Evolutionary conservation across 2,329 filamentous ascomycete species (phyloP), one percentile per base, ranked within the genome.

Genomic region (Talaromyces rugulosus): DNA sequence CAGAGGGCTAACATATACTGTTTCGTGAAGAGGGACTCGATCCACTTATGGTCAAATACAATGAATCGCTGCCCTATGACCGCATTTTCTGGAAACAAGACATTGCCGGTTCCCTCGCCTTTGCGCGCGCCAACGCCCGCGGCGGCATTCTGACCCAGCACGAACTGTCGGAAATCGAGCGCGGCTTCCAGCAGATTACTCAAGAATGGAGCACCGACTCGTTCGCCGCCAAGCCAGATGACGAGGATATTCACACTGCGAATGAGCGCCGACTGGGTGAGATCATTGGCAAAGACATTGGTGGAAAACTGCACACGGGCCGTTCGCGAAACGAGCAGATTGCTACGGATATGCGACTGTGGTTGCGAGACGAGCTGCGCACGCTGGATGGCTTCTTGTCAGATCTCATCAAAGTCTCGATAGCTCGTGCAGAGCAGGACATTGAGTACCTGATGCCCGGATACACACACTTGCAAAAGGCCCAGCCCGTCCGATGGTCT

Each of bases 241-340:
- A 77, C 68, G 86, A 88, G 70, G 82, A 83, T 63, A 89, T 89
- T 64, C 87, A 89, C 74, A 89, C 87, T 1, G 87, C 87, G 62
- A 89, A 90, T 67, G 87, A 90, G 77, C 86, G 89, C 60, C 84
- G 89, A 2, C 77, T 91, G 1, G 89, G 90, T 58, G 92, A 96
- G 80, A 84, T 96, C 65, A 93, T 96, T 65, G 91, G 92, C 70
- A 93, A 90, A 75, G 86, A 92, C 30, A 87, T 90, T 62, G 91
- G 89, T 0, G 92, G 93, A 28, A 96, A 96, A 80, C 85, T 96
- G 62, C 93, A 96, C 78, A 96, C 92, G 2, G 89, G 89, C 51
- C 88, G 93, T 58, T 93, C 89, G 75, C 85, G 92, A 68, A 96
- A 96, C 72, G 92, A 97, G 78, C 92, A 96, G 78, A 87, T 96